A percentile compares a stretch with the other conserved stretches of the same genome.
phyloP scores from a whole-genome alignment of 2,329 filamentous ascomycete species.

The Falciphora oryzae region DNA sequence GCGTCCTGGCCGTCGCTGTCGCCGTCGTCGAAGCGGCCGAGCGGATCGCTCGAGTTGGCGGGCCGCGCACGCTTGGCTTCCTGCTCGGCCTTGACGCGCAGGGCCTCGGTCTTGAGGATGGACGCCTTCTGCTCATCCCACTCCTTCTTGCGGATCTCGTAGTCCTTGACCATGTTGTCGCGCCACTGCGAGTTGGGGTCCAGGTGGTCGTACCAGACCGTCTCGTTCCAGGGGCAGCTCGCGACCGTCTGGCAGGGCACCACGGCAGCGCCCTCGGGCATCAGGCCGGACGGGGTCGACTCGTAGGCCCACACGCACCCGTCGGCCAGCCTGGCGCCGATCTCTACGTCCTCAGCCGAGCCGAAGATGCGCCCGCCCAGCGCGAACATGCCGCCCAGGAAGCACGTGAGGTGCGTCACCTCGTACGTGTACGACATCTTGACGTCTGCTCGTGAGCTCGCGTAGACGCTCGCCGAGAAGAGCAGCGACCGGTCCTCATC shows the following conservation, averaged over 20 bases:
- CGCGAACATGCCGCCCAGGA: constrained; percentile 65
- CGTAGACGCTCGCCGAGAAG: constrained; percentile 60
- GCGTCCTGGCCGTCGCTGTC: not conserved
- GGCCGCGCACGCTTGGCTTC: constrained; percentile 12
- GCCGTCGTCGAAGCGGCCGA: not conserved
- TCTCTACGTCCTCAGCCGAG: constrained; percentile 53
- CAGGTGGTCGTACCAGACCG: constrained; percentile 41
- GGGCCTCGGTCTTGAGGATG: constrained; percentile 18
- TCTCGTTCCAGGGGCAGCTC: constrained; percentile 49
- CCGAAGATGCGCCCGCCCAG: constrained; percentile 59
- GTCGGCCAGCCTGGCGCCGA: constrained; percentile 57
- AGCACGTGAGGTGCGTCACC: constrained; percentile 59
- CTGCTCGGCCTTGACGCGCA: constrained; percentile 16
- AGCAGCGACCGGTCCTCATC: constrained; percentile 63
- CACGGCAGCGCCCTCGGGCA: constrained; percentile 52
- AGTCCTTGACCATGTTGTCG: constrained; percentile 36
- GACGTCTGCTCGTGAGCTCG: constrained; percentile 21
- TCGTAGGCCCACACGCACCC: constrained; percentile 68
- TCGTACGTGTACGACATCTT: constrained; percentile 50
- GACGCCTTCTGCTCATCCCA: constrained; percentile 30
- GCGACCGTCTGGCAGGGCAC: constrained; percentile 40
- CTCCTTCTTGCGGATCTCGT: constrained; percentile 31
- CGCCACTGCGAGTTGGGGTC: constrained; percentile 41
- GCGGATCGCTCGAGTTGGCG: not conserved
- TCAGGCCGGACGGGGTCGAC: constrained; percentile 53